Base-by-base conservation (phyloP, 495 filamentous ascomycete genomes). In the Lineolata rhizophorae region DNA sequence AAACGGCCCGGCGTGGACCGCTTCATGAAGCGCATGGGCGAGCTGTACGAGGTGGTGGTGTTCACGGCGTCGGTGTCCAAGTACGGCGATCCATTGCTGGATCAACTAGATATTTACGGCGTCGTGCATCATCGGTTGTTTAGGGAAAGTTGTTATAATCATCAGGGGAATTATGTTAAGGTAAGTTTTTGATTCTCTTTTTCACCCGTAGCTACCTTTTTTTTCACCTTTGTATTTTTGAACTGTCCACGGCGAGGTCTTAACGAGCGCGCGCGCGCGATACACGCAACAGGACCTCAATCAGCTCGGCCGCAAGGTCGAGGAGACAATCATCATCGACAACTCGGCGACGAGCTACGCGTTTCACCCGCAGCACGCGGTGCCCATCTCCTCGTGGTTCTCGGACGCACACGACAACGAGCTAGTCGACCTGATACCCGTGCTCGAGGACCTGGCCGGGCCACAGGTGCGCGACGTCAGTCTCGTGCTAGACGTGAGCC, bases 321-420 rank as follows among this genome's bases (percentile, higher is more conserved):
- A 75, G 44, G 87, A 95, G 47, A 95, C 85, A 2, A 99, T 99
- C 49, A 99, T 99, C 49, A 99, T 99, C 47, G 87, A 99, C 58
- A 99, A 99, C 55, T 95, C 87, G 15, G 90, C 87, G 12, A 99
- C 90, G 11, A 93, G 84, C 14, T 99, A 99, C 56, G 95, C 95
- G 46, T 99, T 99, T 62, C 87, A 99, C 45, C 87, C 90, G 10
- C 85, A 99, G 59, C 87, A 99, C 53, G 87, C 87, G 35, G 87
- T 99, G 28, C 87, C 87, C 15, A 99, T 99, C 57, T 94, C 85
- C 65, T 94, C 85, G 65, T 99, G 87, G 87, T 99, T 99, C 61
- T 94, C 84, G 46, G 87, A 99, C 58, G 87, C 90, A 35, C 87
- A 99, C 55, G 87, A 99, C 60, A 99, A 99, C 54, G 87, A 99